Base-by-base conservation (phyloP, 148 eudicot species). In the Spergularia bocconei region DNA sequence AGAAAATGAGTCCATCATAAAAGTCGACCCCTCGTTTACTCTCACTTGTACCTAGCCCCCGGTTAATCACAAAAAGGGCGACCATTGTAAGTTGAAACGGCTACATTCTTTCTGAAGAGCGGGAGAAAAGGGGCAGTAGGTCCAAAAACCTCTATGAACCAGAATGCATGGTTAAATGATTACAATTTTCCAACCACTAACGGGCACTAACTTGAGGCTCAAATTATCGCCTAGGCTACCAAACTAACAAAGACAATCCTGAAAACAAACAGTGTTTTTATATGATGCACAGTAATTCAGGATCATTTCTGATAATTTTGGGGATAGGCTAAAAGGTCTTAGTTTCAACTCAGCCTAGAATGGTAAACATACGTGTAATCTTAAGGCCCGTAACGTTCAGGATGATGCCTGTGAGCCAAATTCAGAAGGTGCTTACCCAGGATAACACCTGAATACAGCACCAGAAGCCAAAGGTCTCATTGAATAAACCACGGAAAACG, bases 381-480 rank as follows among this genome's bases (percentile, higher is more conserved):
- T 33, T 7, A 64, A 64, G 20, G 14, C 29, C 44, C 48, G 13
- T 16, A 10, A 66, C 41, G n/a, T n/a, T 41, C 48, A 21, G 11
- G 10, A 51, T 10, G 3, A 4, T 50, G 23, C 38, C 63, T 25
- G 36, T 14, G n/a, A 11, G 25, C 19, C 41, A 33, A 29, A 6
- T 0, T 62, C 23, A 58, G 16, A 11, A 25, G 2, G 67, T 50
- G 79, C 91, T 85, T 89, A 92, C 98, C 91, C 96, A 0, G 98
- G 98, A 81, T 90, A 95, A 79, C 93, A 92, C 86, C 98, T 92
- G 82, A 95, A 95, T 56, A 92, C 91, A 39, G 98, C 98, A 59
- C 98, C 98, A 71, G 88, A 58, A 38, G 88, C 77, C 74, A 92
- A 80, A 77, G 98, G 98, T 81, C 86, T 90, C 98, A 95, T 95